These are phyloP conservation scores for Microdochium nivale DNA, from an alignment of 2,329 filamentous ascomycete species.

Conservation along the genomic window DNA sequence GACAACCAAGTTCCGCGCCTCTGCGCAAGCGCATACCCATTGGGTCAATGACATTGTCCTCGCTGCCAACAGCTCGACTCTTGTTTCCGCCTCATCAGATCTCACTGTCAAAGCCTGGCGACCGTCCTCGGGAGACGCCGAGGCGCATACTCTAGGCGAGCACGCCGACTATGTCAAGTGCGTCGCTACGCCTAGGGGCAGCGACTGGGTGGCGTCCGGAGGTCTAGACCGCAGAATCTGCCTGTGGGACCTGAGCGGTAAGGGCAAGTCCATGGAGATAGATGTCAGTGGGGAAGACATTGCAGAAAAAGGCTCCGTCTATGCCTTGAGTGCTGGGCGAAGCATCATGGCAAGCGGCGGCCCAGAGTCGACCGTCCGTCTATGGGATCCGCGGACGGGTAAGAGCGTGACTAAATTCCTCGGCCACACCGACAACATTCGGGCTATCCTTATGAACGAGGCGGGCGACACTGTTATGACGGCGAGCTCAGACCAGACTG, in stretches of 20 bases:
- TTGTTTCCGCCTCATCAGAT: constrained; percentile 90
- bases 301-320: constrained; percentile 87
- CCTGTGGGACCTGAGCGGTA: constrained; percentile 87
- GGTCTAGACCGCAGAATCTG: constrained; percentile 88
- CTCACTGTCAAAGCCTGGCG: constrained; percentile 90
- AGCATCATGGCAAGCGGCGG: constrained; percentile 85
- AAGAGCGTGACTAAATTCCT: constrained; percentile 94
- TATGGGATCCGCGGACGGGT: constrained; percentile 86
- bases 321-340: constrained; percentile 73
- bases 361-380: constrained; percentile 82
- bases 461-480: constrained; percentile 88
- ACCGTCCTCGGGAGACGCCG: constrained; percentile 56
- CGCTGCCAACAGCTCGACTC: constrained; percentile 65
- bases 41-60: constrained; percentile 93
- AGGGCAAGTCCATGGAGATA: constrained; percentile 79
- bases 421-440: constrained; percentile 90
- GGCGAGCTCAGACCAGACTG: constrained; percentile 89
- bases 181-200: constrained; percentile 63
- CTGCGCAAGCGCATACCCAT: constrained; percentile 74
- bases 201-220: constrained; percentile 87
- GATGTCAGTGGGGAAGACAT: constrained; percentile 76
- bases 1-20: constrained; percentile 50
- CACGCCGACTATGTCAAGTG: constrained; percentile 97
- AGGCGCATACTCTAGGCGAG: constrained; percentile 76
- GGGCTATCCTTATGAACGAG: constrained; percentile 82